Conservation (phyloP, 306 rosid genomes). For the Prunus persica region Prunus_persica_NCBIv2 NC_034009.1:22630501-22631000, state of each 20-base stretch:
- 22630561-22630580: constrained; percentile 5
- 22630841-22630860: background rate
- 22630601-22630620: constrained; percentile 14
- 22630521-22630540: background rate
- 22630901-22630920: background rate
- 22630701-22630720: constrained; percentile 9
- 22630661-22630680: constrained; percentile 24
- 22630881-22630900: background rate
- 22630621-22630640: constrained; percentile 15
- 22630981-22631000: background rate
- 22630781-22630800: constrained; percentile 31
- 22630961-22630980: background rate
- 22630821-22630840: constrained; percentile 13
- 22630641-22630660: constrained; percentile 17
- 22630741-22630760: constrained; percentile 8
- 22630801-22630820: constrained; percentile 33
- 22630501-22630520: background rate
- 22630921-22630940: background rate
- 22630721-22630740: constrained; percentile 2
- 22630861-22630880: background rate
- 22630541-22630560: background rate
- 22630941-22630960: background rate
- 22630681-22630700: constrained; percentile 6
- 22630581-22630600: constrained; percentile 6
- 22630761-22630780: constrained; percentile 40